A percentile compares a stretch with the other conserved stretches of the same genome.
phyloP scores from a whole-genome alignment of 768 basidiomycete genomes.

The Lentinula raphanica region DNA sequence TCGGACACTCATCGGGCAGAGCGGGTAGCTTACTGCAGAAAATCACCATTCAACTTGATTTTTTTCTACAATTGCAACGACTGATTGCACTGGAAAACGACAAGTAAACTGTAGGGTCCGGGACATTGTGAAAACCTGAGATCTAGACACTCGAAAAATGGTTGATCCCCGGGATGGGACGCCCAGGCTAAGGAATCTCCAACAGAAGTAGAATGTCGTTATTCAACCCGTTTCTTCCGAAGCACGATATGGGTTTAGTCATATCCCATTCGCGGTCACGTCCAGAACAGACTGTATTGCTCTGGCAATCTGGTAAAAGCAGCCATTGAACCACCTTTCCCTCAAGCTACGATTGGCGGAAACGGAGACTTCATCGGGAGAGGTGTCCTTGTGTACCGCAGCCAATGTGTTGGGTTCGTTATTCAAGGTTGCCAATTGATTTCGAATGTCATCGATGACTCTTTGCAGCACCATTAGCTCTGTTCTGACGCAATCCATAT shows the following conservation, averaged over 20 bases:
- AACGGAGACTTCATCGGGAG: conserved; percentile 13
- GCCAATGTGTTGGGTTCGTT: conserved; percentile 21
- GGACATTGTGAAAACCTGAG: too few relatives aligned
- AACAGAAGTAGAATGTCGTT: too few relatives aligned
- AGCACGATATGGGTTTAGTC: too few relatives aligned
- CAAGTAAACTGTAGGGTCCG: too few relatives aligned
- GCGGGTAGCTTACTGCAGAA: background rate
- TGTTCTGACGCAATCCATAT: conserved; percentile 32
- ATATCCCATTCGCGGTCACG: background rate
- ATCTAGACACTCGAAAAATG: too few relatives aligned
- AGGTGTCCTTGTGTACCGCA: conserved; percentile 24
- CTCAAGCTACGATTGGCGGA: conserved; percentile 8
- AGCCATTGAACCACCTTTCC: conserved; percentile 59
- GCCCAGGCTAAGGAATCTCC: too few relatives aligned
- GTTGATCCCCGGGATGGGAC: too few relatives aligned
- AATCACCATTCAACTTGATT: too few relatives aligned
- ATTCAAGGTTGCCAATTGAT: conserved; percentile 15
- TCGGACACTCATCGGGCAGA: background rate
- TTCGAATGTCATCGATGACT: conserved; percentile 32
- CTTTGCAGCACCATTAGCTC: conserved; percentile 34
- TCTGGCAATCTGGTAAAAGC: conserved; percentile 58
- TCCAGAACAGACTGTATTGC: conserved; percentile 18
- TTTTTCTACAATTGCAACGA: too few relatives aligned
- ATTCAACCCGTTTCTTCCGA: too few relatives aligned
- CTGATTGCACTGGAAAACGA: too few relatives aligned